Evolutionary conservation across 352 stramenopile genomes (phyloP), one percentile per base, ranked within the genome.

Genomic region (Aphanomyces euteiches): DNA sequence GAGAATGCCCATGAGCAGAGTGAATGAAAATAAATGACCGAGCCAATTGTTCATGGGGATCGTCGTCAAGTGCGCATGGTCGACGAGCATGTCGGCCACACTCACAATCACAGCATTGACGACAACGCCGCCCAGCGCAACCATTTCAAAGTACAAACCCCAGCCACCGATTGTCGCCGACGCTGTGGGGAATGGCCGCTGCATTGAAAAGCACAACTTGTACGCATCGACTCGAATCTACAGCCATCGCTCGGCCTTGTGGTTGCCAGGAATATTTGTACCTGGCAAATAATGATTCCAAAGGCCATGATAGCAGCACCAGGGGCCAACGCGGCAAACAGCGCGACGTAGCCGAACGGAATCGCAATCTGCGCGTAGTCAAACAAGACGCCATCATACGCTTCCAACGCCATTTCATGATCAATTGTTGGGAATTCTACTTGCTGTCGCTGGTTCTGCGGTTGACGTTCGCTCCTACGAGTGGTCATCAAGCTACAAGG

Each of bases 321-420:
- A 3, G 85, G 84, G 10, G 72, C 61, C 34, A 90, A 73, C 4
- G 80, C 76, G 0, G 78, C 81, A 66, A 93, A 93, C 77, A 82
- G 89, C 34, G 83, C 75, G 17, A 90, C 75, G 68, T 83, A 86
- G 7, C 81, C 85, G 38, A 92, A 75, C 37, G 73, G 83, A 17
- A 87, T 73, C 61, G 88, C 59, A 36, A 93, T 74, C 56, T 90
- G 84, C 7, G 84, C 84, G 72, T 92, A 93, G 74, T 91, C 85
- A 47, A 87, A 83, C 65, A 92, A 78, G 12, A 92, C 84, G 39
- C 85, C 85, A 36, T 90, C 81, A 66, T 90, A 90, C 40, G 73
- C 66, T 6, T 75, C 73, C 41, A 93, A 65, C 19, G 68, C 64
- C 10, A 84, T 68, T 39, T 93, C 82, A 1, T 21, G 40, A 36